A percentile compares a stretch with the other conserved stretches of the same genome.
These are phyloP conservation scores for Haematococcus lacustris DNA, from an alignment of 139 green algal genomes.

Conservation along the genomic window DNA sequence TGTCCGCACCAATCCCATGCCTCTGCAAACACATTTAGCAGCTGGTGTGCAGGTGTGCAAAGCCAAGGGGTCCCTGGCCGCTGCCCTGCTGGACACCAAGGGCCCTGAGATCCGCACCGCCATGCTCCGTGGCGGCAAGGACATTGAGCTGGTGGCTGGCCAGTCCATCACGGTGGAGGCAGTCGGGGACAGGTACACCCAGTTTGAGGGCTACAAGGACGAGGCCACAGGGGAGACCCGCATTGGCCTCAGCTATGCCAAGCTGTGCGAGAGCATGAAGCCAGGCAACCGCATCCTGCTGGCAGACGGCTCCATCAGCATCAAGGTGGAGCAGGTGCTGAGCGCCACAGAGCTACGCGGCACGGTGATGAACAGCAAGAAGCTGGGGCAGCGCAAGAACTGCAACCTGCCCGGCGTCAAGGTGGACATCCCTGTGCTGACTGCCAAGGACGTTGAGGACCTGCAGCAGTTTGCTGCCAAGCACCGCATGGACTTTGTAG, in stretches of 20 bases:
- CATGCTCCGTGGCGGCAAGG: slow-evolving; percentile 43
- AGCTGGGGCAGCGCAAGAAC: slow-evolving; percentile 51
- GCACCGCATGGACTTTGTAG: slow-evolving; percentile 55
- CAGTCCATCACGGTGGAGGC: slow-evolving; percentile 53
- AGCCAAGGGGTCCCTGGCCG: slow-evolving; percentile 19
- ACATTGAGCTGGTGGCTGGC: slow-evolving; percentile 35
- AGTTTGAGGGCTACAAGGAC: slow-evolving; percentile 38
- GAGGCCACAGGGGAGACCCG: slow-evolving; percentile 32
- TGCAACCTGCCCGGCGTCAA: slow-evolving; percentile 66
- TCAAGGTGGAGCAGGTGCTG: slow-evolving; percentile 40
- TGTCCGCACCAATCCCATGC: too few relatives aligned
- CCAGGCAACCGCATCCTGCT: slow-evolving; percentile 52
- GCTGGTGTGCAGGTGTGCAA: slow-evolving; percentile 29
- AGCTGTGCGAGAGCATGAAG: slow-evolving; percentile 43
- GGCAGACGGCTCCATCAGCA: slow-evolving; percentile 47
- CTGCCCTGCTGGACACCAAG: slow-evolving; percentile 53
- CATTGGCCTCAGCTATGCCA: slow-evolving; percentile 53
- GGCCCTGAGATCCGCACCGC: slow-evolving; percentile 54
- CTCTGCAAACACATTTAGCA: too few relatives aligned
- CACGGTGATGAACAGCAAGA: slow-evolving; percentile 42
- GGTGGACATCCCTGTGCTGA: slow-evolving; percentile 70
- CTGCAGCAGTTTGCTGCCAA: slow-evolving; percentile 52
- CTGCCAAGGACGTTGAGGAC: slow-evolving; percentile 59
- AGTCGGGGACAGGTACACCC: slow-evolving; percentile 45
- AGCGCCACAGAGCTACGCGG: slow-evolving; percentile 23